phyloP scores from a whole-genome alignment of 2,329 filamentous ascomycete species.

The Elsinoe necatrix region DNA sequence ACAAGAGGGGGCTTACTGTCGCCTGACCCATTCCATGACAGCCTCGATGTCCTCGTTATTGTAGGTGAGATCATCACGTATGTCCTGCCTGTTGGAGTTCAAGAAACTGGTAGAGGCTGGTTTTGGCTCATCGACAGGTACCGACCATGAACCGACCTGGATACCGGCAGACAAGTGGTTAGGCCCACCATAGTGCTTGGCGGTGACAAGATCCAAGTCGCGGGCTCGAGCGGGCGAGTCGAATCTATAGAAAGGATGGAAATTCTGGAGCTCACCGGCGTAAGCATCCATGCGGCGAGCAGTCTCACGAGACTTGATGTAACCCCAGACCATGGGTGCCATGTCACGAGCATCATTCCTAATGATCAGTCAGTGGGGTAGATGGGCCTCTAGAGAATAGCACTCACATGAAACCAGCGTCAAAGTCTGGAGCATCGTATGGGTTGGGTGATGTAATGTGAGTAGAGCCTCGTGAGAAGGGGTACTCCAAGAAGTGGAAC shows the following conservation, averaged over 20 bases:
- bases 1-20: constrained; percentile 18
- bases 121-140: constrained; percentile 49
- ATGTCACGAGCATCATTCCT: constrained; percentile 82
- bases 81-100: constrained; percentile 54
- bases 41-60: constrained; percentile 53
- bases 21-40: constrained; percentile 55
- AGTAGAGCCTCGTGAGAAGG: constrained; percentile 63
- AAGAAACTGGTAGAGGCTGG: constrained; percentile 44
- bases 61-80: constrained; percentile 60
- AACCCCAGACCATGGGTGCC: constrained; percentile 57
- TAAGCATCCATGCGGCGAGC: constrained; percentile 70
- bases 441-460: constrained; percentile 64
- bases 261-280: constrained; percentile 58
- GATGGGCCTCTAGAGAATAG: too few relatives aligned
- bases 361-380: constrained; percentile 30
- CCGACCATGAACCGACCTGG: constrained; percentile 60
- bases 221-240: constrained; percentile 60
- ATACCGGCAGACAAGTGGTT: constrained; percentile 64
- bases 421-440: constrained; percentile 47
- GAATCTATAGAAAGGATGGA: constrained; percentile 65
- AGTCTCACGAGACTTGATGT: constrained; percentile 74
- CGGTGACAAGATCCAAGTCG: constrained; percentile 67
- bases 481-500: constrained; percentile 74
- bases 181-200: constrained; percentile 65
- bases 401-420: constrained; percentile 53